Evolutionary conservation across 345 rosid species (phyloP).

Genomic region (Chamaenerion angustifolium): DNA sequence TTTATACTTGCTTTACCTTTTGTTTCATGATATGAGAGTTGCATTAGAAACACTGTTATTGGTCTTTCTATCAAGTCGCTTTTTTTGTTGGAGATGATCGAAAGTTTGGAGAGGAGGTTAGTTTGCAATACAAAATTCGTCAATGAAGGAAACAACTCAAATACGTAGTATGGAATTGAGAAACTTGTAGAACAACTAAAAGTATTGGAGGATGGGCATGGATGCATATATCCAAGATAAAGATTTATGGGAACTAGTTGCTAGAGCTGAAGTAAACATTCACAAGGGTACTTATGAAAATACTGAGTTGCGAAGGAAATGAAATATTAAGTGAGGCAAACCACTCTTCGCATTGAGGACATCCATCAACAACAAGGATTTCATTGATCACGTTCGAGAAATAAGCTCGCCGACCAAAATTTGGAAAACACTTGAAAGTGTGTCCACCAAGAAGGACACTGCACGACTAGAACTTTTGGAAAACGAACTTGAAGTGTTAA

Average conservation of each 20-base stretch:
- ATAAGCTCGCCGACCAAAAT: conserved; percentile 1
- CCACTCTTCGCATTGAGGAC: conserved; percentile 1
- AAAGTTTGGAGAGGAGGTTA: too few relatives aligned
- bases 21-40: too few relatives aligned
- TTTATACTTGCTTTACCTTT: too few relatives aligned
- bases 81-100: too few relatives aligned
- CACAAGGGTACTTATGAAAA: neutral
- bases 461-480: conserved; percentile 1
- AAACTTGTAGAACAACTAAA: conserved; percentile 4
- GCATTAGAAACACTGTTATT: too few relatives aligned
- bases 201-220: conserved; percentile 2
- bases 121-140: too few relatives aligned
- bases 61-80: too few relatives aligned
- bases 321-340: conserved; percentile 3
- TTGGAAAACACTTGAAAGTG: conserved; percentile 7
- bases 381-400: conserved; percentile 11
- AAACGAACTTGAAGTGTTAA: conserved; percentile 3
- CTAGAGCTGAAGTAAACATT: neutral
- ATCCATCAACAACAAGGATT: conserved; percentile 4
- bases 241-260: neutral
- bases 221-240: conserved; percentile 5
- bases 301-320: neutral
- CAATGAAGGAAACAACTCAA: neutral
- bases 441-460: neutral
- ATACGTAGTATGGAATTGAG: conserved; percentile 2